These are phyloP conservation scores for Gossypioides kirkii DNA, from an alignment of 345 rosid genomes.

Conservation along the genomic window DNA sequence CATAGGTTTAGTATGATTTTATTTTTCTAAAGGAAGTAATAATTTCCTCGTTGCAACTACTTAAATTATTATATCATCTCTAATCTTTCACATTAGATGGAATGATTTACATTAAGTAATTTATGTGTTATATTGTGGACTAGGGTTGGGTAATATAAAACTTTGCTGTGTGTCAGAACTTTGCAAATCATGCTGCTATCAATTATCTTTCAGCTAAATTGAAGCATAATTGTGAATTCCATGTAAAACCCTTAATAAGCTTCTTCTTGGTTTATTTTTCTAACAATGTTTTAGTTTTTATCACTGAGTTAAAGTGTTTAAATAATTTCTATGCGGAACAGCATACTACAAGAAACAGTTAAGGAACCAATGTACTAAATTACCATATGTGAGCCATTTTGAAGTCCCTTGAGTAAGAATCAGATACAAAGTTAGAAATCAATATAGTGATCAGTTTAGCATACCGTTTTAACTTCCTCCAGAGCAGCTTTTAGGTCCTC, in stretches of 20 bases:
- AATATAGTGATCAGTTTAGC: slow-evolving; percentile 15
- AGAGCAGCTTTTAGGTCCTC: slow-evolving; percentile 94
- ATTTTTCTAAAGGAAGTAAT: neutral
- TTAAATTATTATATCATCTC: neutral
- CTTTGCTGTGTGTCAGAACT: neutral
- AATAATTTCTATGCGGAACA: neutral
- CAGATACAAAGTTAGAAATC: neutral
- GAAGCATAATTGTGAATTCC: neutral
- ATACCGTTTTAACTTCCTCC: slow-evolving; percentile 91
- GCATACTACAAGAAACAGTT: neutral
- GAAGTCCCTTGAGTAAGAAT: slow-evolving; percentile 2
- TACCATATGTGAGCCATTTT: neutral
- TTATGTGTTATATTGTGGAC: neutral
- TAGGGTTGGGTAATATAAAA: neutral
- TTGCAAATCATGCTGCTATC: neutral
- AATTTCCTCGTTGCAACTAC: neutral
- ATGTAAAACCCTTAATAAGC: neutral
- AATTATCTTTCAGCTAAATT: neutral
- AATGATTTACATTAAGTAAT: neutral
- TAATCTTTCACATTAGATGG: neutral
- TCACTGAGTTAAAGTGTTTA: neutral
- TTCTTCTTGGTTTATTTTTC: neutral
- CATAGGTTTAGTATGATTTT: neutral
- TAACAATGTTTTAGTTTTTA: neutral
- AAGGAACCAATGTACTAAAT: neutral